phyloP scores from a whole-genome alignment of 2,329 filamentous ascomycete genomes.

The Plenodomus tracheiphilus region DNA sequence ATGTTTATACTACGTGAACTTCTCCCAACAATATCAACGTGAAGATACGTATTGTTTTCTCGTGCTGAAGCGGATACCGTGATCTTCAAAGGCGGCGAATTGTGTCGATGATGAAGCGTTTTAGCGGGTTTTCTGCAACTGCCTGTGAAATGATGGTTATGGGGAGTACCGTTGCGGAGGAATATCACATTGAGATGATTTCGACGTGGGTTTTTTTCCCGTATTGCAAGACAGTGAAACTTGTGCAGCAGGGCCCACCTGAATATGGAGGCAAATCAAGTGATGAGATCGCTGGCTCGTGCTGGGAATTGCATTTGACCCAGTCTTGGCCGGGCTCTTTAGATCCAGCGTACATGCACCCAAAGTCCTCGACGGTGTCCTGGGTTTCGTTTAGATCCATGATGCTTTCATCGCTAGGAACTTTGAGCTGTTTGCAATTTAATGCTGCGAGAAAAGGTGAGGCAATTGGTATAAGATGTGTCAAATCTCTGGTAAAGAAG shows the following conservation, averaged over 20 bases:
- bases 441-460: slow-evolving; percentile 25
- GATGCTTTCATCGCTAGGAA: slow-evolving; percentile 7
- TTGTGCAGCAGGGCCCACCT: slow-evolving; percentile 40
- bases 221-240: slow-evolving; percentile 36
- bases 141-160: neutral
- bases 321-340: slow-evolving; percentile 18
- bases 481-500: slow-evolving; percentile 40
- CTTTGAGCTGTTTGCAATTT: slow-evolving; percentile 25
- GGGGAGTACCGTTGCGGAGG: slow-evolving; percentile 39
- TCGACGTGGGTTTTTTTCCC: slow-evolving; percentile 7
- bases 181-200: slow-evolving; percentile 27
- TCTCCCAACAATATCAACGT: too few relatives aligned
- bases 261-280: slow-evolving; percentile 27
- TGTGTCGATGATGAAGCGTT: slow-evolving; percentile 35
- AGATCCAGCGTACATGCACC: slow-evolving; percentile 16
- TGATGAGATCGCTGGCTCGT: slow-evolving; percentile 21
- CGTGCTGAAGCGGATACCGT: slow-evolving; percentile 31
- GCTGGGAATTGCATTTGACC: slow-evolving; percentile 17
- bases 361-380: neutral
- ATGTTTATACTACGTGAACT: too few relatives aligned
- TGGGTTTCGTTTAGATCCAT: neutral
- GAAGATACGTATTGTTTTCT: slow-evolving; percentile 23
- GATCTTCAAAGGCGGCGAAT: slow-evolving; percentile 41
- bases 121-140: slow-evolving; percentile 27
- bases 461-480: slow-evolving; percentile 33